Percentiles rank a stretch among this genome's conserved stretches.
phyloP scores from a whole-genome alignment of 1,284 basidiomycete species.

The Calocybe gambosa region DNA sequence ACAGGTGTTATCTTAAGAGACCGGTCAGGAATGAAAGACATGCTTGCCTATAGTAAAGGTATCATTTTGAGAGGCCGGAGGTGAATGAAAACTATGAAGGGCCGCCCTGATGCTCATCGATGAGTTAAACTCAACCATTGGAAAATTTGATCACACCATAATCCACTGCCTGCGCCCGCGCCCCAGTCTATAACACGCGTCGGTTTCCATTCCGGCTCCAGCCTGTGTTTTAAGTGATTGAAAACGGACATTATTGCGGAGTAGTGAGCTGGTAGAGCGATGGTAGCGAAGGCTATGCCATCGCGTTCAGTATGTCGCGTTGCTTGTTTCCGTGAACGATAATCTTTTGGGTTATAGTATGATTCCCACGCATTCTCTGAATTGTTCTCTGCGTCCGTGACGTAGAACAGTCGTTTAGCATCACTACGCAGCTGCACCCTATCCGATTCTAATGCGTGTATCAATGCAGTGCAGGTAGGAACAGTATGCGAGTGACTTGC shows the following conservation, averaged over 20 bases:
- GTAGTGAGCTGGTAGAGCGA: conserved; percentile 73
- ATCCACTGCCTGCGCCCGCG: conserved; percentile 63
- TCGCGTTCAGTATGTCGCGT: conserved; percentile 57
- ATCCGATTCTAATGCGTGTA: conserved; percentile 44
- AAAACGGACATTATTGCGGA: conserved; percentile 65
- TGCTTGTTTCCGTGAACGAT: conserved; percentile 53
- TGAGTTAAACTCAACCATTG: conserved; percentile 8
- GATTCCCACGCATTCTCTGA: conserved; percentile 43
- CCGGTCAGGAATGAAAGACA: conserved; percentile 34
- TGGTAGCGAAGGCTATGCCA: conserved; percentile 67
- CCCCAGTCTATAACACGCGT: conserved; percentile 71
- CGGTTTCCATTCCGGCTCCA: conserved; percentile 54
- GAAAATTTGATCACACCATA: conserved; percentile 50
- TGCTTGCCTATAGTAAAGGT: conserved; percentile 29
- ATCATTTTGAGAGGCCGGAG: conserved; percentile 9
- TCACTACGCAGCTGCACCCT: conserved; percentile 61
- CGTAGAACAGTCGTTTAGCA: conserved; percentile 61
- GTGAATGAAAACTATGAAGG: conserved; percentile 53
- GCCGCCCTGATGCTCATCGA: conserved; percentile 48
- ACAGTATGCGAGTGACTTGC: conserved; percentile 30
- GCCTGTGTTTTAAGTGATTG: conserved; percentile 52
- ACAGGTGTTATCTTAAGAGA: background rate
- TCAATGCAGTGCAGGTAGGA: conserved; percentile 12
- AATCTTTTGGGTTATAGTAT: conserved; percentile 45
- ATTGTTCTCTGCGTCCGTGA: conserved; percentile 22